Evolutionary conservation across 306 rosid species (phyloP), one percentile per base, ranked within the genome.

Genomic region (Astragalus glycyphyllos): DNA sequence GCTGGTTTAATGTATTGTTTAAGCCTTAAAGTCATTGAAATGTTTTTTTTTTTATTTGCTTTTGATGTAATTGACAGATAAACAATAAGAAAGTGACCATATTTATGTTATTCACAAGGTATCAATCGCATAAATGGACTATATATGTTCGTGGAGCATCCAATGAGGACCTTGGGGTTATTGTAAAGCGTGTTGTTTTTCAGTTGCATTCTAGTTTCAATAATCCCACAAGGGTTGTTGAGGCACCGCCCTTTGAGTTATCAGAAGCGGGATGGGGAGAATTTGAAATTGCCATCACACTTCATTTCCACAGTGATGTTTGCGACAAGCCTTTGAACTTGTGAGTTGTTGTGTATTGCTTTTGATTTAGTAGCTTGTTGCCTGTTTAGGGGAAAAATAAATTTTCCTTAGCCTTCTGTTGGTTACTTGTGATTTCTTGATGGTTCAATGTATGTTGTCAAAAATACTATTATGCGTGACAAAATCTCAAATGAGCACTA

Each of bases 241-340:
- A 90, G 60, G 48, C 95, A 4, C 90, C 97, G 0, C 97, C 97
- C 23, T 90, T 90, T 58, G 97, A 90, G 73, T 58, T 90, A 69
- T 90, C 97, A 1, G 97, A 90, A 71, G 48, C 89, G 31, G 97
- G 97, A 68, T 90, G 97, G 95, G 95, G 95, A 17, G 95, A 90
- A 83, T 88, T 90, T 74, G 95, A 90, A 80, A 69, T 90, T 7
- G 87, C 81, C 46, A 86, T 90, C 58, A 88, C 94, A 11, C 81
- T 90, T 71, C 37, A 81, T 62, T 90, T 88, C 79, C 89, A 88
- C 73, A 83, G 64, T 8, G 95, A 90, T 76, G 92, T 86, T 76
- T 84, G 88, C 64, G 95, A 88, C 66, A 90, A 79, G 84, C 92
- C 97, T 51, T 58, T 90, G 80, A 86, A 80, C 84, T 78, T 90